These are phyloP conservation scores for Mycena alexandri DNA, from an alignment of 768 basidiomycete species.

Conservation along the genomic window DNA sequence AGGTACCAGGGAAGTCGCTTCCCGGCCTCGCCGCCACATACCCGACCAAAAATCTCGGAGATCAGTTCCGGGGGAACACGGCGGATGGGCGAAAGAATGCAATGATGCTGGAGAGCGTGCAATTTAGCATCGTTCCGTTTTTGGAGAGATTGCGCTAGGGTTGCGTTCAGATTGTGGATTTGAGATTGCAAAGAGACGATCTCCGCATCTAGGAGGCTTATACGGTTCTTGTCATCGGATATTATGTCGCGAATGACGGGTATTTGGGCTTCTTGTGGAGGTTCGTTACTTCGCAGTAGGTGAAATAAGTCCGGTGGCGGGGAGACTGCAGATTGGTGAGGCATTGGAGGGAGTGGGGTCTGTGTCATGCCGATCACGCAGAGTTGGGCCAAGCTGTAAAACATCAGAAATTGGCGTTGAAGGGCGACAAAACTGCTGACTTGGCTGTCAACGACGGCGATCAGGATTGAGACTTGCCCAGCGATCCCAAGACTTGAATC, in stretches of 20 bases:
- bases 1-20: conserved; percentile 3
- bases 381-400: conserved; percentile 9
- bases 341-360: neutral
- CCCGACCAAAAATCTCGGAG: neutral
- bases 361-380: conserved; percentile 7
- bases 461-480: conserved; percentile 6
- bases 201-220: neutral
- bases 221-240: conserved; percentile 4
- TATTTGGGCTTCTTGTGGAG: conserved; percentile 1
- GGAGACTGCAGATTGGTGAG: conserved; percentile 9
- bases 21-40: neutral
- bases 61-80: conserved; percentile 8
- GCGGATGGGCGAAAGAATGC: neutral
- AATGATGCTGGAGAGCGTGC: conserved; percentile 3
- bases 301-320: neutral
- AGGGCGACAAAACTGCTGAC: conserved; percentile 2
- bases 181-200: conserved; percentile 4
- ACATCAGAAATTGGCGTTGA: conserved; percentile 3
- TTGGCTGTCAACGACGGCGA: conserved; percentile 9
- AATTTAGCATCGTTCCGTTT: conserved; percentile 1
- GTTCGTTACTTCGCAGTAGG: conserved; percentile 5
- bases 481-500: conserved; percentile 6
- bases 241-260: conserved; percentile 8
- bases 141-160: neutral
- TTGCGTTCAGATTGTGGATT: neutral